These are phyloP conservation scores for Epichloe elymi DNA, from an alignment of 2,329 filamentous ascomycete species.

Conservation along the genomic window DNA sequence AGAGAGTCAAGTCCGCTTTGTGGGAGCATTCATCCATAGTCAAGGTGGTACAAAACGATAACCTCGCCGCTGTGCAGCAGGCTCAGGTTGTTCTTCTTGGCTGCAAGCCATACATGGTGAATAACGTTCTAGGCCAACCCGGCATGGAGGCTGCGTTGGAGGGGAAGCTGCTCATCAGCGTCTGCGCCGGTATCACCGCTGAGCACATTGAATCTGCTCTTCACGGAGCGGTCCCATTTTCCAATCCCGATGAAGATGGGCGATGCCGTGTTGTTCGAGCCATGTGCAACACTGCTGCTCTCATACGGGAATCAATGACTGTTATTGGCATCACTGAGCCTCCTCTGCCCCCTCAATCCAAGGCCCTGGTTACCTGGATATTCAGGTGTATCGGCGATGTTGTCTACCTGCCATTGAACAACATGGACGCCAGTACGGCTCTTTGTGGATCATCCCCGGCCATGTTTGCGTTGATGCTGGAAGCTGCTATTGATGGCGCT, in stretches of 20 bases:
- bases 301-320: conserved; percentile 72
- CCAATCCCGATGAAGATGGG: conserved; percentile 31
- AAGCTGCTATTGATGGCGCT: conserved; percentile 63
- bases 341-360: conserved; percentile 38
- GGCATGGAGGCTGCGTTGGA: conserved; percentile 61
- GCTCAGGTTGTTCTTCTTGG: conserved; percentile 64
- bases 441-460: conserved; percentile 64
- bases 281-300: conserved; percentile 74
- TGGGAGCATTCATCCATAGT: conserved; percentile 48
- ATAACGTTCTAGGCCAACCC: conserved; percentile 50
- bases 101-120: conserved; percentile 69
- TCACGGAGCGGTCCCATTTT: conserved; percentile 39
- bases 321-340: conserved; percentile 54
- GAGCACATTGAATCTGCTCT: conserved; percentile 53
- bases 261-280: conserved; percentile 58
- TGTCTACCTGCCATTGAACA: conserved; percentile 49
- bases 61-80: conserved; percentile 51
- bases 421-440: conserved; percentile 62
- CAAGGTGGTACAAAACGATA: conserved; percentile 57
- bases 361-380: conserved; percentile 57
- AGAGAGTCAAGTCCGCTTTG: conserved; percentile 54
- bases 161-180: conserved; percentile 71
- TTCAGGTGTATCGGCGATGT: conserved; percentile 63
- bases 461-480: conserved; percentile 63
- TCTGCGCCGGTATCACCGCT: conserved; percentile 64